phyloP scores from a whole-genome alignment of 306 rosid species.

The Prunus persica region Prunus_persica_NCBIv2 NC_034013.1:14245501-14246000 shows the following conservation, averaged over 20 bases:
- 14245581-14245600: neutral
- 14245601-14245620: conserved; percentile 16
- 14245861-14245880: neutral
- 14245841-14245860: neutral
- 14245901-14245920: too few relatives aligned
- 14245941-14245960: neutral
- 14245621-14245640: conserved; percentile 13
- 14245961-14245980: neutral
- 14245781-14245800: neutral
- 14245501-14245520: neutral
- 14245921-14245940: conserved; percentile 1
- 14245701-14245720: neutral
- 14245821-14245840: neutral
- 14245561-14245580: neutral
- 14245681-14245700: neutral
- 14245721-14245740: too few relatives aligned
- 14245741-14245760: neutral
- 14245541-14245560: neutral
- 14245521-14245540: neutral
- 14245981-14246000: neutral
- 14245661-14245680: neutral
- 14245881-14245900: neutral
- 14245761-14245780: neutral
- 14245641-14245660: neutral
- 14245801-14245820: neutral